Evolutionary conservation across 306 rosid genomes (phyloP), one percentile per base, ranked within the genome.

Genomic region (Citrullus colocynthis): DNA sequence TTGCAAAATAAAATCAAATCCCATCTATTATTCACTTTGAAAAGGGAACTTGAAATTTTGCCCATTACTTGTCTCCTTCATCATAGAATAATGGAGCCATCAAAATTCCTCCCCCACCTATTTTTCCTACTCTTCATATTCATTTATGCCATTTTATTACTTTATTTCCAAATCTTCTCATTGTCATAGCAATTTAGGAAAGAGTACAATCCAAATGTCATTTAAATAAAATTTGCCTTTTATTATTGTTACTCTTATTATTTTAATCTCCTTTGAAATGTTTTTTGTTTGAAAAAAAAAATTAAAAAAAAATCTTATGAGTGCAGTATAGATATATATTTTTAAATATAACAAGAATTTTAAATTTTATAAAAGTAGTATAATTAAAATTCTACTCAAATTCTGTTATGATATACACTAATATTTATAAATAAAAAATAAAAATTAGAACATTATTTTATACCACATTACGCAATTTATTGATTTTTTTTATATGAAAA

Each of bases 41-140:
- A 49, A 69, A 72, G 10, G 14, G 76, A 28, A 72, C 28, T 72
- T 48, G 42, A 28, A 49, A 66, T 18, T 48, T 72, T 45, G 13
- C 24, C 60, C 76, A 72, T 72, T 21, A 48, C 60, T 48, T 49
- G 76, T 72, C 76, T 45, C 59, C 76, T 28, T 72, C 76, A 28
- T 48, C 59, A 24, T 72, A 49, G 60, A 72, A 49, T 72, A 52
- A 72, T 72, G 76, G 76, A 72, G 60, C 76, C 76, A 48, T 45
- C 21, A 15, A 72, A 28, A 72, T 72, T 72, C 59, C 60, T 48
- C 9, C 21, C 76, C 76, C 76, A 72, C 76, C 76, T 14, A 48
- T 49, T 72, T 49, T 72, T 48, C 78, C 62, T 16, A 67, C 30
- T 41, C 49, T 69, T 58, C 48, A 48, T 44, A n/a, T 59, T 67